These are phyloP conservation scores for Lepraria neglecta DNA, from an alignment of 495 filamentous ascomycete genomes.

Conservation along the genomic window DNA sequence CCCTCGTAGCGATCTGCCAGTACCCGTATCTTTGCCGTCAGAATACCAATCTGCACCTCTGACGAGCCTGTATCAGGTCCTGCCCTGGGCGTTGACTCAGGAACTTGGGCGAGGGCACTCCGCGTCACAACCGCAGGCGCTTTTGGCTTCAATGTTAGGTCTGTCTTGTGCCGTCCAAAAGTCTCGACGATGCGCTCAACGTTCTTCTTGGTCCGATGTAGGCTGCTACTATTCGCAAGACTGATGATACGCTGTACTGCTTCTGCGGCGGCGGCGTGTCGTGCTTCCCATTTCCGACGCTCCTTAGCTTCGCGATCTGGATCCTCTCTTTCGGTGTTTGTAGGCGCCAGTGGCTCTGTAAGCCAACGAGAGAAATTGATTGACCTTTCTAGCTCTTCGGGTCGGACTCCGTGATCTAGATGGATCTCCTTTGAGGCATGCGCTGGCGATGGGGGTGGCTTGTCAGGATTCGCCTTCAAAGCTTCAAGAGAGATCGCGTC, in stretches of 20 bases:
- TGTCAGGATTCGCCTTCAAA: conserved; percentile 28
- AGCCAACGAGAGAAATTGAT: conserved; percentile 58
- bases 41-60: conserved; percentile 95
- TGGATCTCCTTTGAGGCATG: conserved; percentile 39
- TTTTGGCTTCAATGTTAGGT: conserved; percentile 55
- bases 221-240: conserved; percentile 64
- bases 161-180: conserved; percentile 91
- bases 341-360: conserved; percentile 46
- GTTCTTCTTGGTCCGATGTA: conserved; percentile 72
- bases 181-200: conserved; percentile 74
- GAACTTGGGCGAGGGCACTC: conserved; percentile 18
- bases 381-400: conserved; percentile 55
- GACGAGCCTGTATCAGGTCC: conserved; percentile 88
- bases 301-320: conserved; percentile 39
- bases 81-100: conserved; percentile 57
- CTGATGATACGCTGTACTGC: conserved; percentile 72
- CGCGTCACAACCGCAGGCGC: conserved; percentile 33
- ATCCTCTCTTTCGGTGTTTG: conserved; percentile 37
- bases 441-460: conserved; percentile 37
- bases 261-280: conserved; percentile 49
- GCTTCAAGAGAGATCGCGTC: conserved; percentile 18
- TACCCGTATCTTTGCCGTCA: conserved; percentile 88
- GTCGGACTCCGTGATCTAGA: conserved; percentile 68
- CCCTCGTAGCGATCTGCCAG: conserved; percentile 55
- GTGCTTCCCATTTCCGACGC: conserved; percentile 31